Evolutionary conservation across 345 rosid genomes (phyloP).

Genomic region (Ceriops zippeliana): DNA sequence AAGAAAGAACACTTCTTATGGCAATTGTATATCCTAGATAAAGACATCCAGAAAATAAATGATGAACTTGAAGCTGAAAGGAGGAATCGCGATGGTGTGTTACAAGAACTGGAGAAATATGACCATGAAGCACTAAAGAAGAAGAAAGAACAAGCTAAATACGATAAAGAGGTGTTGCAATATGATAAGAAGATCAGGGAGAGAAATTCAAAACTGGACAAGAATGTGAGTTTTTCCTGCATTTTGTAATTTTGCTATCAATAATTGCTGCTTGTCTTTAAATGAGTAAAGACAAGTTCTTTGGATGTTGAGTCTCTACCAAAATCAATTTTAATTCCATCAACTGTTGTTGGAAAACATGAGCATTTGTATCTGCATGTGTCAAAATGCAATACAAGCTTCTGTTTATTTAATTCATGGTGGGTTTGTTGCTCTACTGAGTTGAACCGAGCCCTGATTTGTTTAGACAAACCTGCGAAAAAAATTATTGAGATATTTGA

Average conservation of each 20-base stretch:
- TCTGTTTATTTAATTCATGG: too few species aligned
- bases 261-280: background rate
- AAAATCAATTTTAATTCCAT: too few species aligned
- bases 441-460: too few species aligned
- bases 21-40: slow-evolving; percentile 77
- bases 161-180: slow-evolving; percentile 71
- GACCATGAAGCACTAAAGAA: slow-evolving; percentile 57
- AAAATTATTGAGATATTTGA: too few species aligned
- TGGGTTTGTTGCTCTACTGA: too few species aligned
- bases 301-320: background rate
- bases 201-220: slow-evolving; percentile 60
- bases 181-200: slow-evolving; percentile 81
- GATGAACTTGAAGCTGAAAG: slow-evolving; percentile 69
- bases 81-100: slow-evolving; percentile 52
- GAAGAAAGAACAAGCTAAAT: slow-evolving; percentile 73
- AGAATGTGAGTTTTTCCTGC: slow-evolving; percentile 50
- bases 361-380: background rate
- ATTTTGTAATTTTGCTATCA: slow-evolving; percentile 2
- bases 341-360: background rate
- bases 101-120: slow-evolving; percentile 60
- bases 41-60: slow-evolving; percentile 54
- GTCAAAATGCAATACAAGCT: too few species aligned
- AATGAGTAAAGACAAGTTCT: background rate
- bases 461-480: too few species aligned
- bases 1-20: slow-evolving; percentile 79